These are phyloP conservation scores for Aureobasidium sp. DNA, from an alignment of 2,329 filamentous ascomycete genomes.

Conservation along the genomic window DNA sequence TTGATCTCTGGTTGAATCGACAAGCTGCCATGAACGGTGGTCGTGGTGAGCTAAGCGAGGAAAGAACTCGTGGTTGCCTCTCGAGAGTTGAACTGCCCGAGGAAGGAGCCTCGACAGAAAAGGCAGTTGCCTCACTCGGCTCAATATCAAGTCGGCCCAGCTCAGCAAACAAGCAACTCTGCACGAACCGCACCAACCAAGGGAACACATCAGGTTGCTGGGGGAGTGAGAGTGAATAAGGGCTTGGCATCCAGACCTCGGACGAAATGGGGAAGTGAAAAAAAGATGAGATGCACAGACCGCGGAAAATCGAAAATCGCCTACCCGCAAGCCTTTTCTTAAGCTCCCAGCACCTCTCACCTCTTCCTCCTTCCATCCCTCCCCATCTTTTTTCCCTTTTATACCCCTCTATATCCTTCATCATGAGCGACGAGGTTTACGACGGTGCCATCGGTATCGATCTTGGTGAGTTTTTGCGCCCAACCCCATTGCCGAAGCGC, in stretches of 20 bases:
- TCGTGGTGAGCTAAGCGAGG: background rate
- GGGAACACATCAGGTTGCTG: background rate
- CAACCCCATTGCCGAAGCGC: slow-evolving; percentile 9
- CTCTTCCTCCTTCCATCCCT: slow-evolving; percentile 12
- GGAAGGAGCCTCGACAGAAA: background rate
- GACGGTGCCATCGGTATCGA: slow-evolving; percentile 99
- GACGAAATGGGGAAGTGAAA: slow-evolving; percentile 6
- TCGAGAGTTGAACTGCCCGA: background rate
- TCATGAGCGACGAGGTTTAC: slow-evolving; percentile 90
- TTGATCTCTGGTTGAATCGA: background rate
- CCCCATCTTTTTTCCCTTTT: slow-evolving; percentile 11
- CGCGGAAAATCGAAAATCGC: slow-evolving; percentile 10
- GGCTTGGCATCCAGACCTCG: slow-evolving; percentile 9
- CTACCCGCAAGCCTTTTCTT: slow-evolving; percentile 12
- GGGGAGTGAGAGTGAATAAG: background rate
- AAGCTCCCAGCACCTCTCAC: slow-evolving; percentile 8
- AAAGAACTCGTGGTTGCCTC: background rate
- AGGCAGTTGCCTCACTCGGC: background rate
- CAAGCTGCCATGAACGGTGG: background rate
- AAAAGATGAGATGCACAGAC: slow-evolving; percentile 8
- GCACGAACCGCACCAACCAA: background rate
- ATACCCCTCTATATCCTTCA: slow-evolving; percentile 30
- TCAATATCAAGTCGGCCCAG: background rate
- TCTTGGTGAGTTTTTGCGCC: slow-evolving; percentile 62
- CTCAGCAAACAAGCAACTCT: background rate